These are phyloP conservation scores for Phaeosphaeriaceae sp. DNA, from an alignment of 2,329 filamentous ascomycete genomes.

Conservation along the genomic window DNA sequence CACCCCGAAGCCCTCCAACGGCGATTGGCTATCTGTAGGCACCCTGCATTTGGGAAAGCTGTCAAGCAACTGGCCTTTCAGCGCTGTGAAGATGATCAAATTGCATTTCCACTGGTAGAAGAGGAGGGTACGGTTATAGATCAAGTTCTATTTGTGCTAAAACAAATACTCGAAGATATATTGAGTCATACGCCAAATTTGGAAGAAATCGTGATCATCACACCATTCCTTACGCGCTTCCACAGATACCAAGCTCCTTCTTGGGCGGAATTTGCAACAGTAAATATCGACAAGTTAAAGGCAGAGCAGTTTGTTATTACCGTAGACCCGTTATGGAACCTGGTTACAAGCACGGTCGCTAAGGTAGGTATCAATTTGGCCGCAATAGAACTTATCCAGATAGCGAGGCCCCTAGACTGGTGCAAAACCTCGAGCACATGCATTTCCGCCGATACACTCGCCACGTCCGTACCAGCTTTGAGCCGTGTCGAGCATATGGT, in stretches of 20 bases:
- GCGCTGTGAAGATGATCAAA: not conserved
- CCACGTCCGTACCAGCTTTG: not conserved
- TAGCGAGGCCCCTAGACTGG: too few species aligned
- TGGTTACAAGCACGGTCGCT: too few species aligned
- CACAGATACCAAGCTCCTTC: not conserved
- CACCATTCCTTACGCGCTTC: slow-evolving; percentile 5
- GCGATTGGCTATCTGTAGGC: slow-evolving; percentile 5
- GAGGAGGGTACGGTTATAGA: slow-evolving; percentile 1
- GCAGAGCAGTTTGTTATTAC: not conserved
- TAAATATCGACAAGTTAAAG: not conserved
- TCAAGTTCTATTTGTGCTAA: not conserved
- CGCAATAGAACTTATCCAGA: not conserved
- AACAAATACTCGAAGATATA: not conserved
- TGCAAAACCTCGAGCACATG: too few species aligned
- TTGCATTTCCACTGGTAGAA: not conserved
- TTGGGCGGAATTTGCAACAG: not conserved
- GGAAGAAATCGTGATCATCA: slow-evolving; percentile 3
- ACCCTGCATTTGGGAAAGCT: slow-evolving; percentile 3
- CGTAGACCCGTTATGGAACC: too few species aligned
- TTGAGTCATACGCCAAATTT: not conserved
- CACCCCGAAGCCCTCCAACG: slow-evolving; percentile 4
- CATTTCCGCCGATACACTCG: too few species aligned
- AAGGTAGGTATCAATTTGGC: too few species aligned
- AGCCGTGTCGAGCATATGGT: not conserved
- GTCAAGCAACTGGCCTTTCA: slow-evolving; percentile 2